Conservation (phyloP, 1,284 basidiomycete species). For the Kalmanozyma brasiliensis region DNA sequence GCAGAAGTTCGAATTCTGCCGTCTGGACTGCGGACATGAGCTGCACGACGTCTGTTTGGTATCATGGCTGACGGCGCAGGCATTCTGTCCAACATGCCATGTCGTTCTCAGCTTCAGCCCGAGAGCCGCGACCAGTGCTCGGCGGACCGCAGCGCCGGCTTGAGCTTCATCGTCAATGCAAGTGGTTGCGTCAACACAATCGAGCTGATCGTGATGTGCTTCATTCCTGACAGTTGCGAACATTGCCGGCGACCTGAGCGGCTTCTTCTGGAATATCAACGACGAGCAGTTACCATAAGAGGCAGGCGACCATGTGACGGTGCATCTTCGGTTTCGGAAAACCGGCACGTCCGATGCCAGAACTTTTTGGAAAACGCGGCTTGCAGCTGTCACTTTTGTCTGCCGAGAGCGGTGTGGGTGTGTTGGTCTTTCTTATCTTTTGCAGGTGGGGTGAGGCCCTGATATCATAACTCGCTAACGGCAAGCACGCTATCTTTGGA, state of each 20-base stretch:
- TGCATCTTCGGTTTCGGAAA: conserved; percentile 20
- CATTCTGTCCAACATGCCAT: conserved; percentile 56
- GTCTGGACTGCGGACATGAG: conserved; percentile 54
- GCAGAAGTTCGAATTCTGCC: conserved; percentile 28
- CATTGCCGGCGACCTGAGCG: conserved; percentile 28
- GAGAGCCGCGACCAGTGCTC: conserved; percentile 1
- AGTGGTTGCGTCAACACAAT: neutral
- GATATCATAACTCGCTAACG: no score
- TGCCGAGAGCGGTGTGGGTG: neutral
- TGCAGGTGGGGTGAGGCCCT: no score
- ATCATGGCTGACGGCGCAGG: conserved; percentile 48
- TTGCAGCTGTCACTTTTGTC: conserved; percentile 25
- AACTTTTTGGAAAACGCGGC: neutral
- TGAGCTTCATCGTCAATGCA: neutral
- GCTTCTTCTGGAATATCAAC: neutral
- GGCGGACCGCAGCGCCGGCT: conserved; percentile 5
- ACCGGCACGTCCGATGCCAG: conserved; percentile 6
- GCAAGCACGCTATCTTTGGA: neutral
- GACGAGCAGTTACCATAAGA: conserved; percentile 27
- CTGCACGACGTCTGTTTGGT: conserved; percentile 55
- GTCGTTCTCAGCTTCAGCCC: conserved; percentile 47
- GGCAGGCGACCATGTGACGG: conserved; percentile 33
- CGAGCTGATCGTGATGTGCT: neutral
- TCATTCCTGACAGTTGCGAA: no score
- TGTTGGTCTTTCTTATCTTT: conserved; percentile 16